Conservation (phyloP, 2,329 filamentous ascomycete species). For the Ophiostoma australiae region DNA sequence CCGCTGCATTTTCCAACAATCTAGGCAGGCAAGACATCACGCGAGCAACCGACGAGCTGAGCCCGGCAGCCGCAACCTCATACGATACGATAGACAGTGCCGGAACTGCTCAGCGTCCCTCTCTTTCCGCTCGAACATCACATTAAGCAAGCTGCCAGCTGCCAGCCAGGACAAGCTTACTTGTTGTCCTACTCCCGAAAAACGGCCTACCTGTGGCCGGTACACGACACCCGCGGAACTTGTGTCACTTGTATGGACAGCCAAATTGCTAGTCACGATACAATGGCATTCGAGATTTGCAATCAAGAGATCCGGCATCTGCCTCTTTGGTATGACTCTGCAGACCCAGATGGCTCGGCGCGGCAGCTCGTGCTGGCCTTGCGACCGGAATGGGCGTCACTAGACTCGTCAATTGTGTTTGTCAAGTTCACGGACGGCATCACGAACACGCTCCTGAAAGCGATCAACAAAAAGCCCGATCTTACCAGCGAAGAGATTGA, state of each 20-base stretch:
- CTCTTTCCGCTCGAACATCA: not conserved
- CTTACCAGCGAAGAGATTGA: slow-evolving; percentile 73
- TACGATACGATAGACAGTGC: not conserved
- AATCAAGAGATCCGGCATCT: slow-evolving; percentile 50
- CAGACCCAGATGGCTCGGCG: slow-evolving; percentile 73
- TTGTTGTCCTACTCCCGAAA: not conserved
- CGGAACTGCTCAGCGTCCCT: not conserved
- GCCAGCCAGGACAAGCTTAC: not conserved
- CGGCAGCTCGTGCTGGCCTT: slow-evolving; percentile 72
- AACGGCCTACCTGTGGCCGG: not conserved
- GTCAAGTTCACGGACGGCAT: slow-evolving; percentile 95
- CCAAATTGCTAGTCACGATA: not conserved
- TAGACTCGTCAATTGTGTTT: slow-evolving; percentile 56
- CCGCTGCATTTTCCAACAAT: not conserved
- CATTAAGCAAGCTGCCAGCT: not conserved
- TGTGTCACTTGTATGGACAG: not conserved
- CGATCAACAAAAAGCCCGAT: slow-evolving; percentile 62
- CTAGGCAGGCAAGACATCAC: not conserved
- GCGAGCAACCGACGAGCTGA: not conserved
- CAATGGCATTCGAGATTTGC: slow-evolving; percentile 14
- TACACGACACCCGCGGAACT: not conserved
- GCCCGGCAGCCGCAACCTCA: not conserved
- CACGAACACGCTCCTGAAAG: slow-evolving; percentile 86
- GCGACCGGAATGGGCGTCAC: slow-evolving; percentile 70
- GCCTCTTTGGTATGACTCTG: slow-evolving; percentile 70